Base-by-base conservation (phyloP, 2,329 filamentous ascomycete genomes). In the Tympanopsis confertula region DNA sequence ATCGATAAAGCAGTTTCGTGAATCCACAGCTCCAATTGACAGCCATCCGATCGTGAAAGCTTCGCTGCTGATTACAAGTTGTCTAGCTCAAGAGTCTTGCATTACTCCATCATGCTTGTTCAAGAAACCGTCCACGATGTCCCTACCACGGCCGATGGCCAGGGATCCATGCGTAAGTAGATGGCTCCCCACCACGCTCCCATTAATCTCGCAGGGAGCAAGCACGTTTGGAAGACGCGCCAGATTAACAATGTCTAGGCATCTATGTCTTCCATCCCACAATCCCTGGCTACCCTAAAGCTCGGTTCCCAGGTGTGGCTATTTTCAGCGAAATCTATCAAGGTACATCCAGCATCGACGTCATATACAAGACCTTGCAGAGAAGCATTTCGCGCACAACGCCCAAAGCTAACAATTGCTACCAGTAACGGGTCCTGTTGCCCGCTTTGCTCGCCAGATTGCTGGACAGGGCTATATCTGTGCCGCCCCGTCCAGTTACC, bases 381-480 rank as follows among this genome's bases (percentile, higher is more conserved):
- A 7, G 10, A 7, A 26, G n/a, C 22, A 26, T n/a, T 26, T n/a
- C 22, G n/a, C n/a, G 7, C 22, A 26, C 22, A 26, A n/a, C n/a
- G 22, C 7, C 30, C 30, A 7, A 33, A 33, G 17, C 15, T 10
- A 7, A 10, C 30, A 33, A 18, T 10, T 12, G 30, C 30, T 26
- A 26, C 22, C 30, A 33, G 30, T 95, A 14, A 94, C 88, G 41
- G 88, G 88, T 2, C 88, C 88, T 2, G 88, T 95, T 19, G 74
- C 82, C 42, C 79, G 89, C 38, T 94, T 95, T 52, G 86, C 86
- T 37, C 78, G 88, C 42, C 87, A 94, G 57, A 94, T 95, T 50
- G 85, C 86, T 28, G 83, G 86, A 3, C 85, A 94, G 46, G 89
- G 88, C 51, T 95, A 93, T 65, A 93, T 95, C 47, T 87, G 89